Conservation (phyloP, 768 basidiomycete species). For the Amanita pallidorosea region DNA sequence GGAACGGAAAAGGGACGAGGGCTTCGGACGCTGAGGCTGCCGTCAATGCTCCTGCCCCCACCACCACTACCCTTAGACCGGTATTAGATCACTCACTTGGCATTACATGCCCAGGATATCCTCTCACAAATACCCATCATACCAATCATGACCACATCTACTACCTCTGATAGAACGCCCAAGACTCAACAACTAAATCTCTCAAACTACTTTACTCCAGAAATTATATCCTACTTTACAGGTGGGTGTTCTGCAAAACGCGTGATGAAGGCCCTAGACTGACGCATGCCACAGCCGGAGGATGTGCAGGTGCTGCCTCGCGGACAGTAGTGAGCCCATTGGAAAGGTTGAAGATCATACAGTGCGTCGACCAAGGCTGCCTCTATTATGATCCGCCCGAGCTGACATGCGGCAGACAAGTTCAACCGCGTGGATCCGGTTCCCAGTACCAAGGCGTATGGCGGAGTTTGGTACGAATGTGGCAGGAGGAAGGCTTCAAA, state of each 20-base stretch:
- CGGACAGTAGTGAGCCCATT: constrained; percentile 89
- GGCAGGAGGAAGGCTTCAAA: constrained; percentile 85
- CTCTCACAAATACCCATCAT: constrained; percentile 8
- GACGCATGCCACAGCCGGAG: constrained; percentile 29
- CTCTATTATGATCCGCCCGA: neutral
- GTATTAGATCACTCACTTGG: neutral
- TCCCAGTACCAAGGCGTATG: constrained; percentile 78
- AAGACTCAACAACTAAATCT: constrained; percentile 5
- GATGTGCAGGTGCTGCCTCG: constrained; percentile 57
- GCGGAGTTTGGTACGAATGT: constrained; percentile 79
- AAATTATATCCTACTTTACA: constrained; percentile 34
- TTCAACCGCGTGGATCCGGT: constrained; percentile 59
- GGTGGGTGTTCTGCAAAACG: constrained; percentile 15
- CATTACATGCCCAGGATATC: constrained; percentile 2
- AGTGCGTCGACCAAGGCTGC: constrained; percentile 43
- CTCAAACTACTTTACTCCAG: constrained; percentile 20
- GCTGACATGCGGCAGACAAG: constrained; percentile 50
- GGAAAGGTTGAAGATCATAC: constrained; percentile 92
- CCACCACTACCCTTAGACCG: neutral
- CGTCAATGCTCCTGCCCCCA: neutral
- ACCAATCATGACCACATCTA: constrained; percentile 10
- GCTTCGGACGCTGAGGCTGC: neutral
- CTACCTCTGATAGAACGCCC: neutral
- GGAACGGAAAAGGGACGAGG: neutral
- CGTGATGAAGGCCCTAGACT: constrained; percentile 4